A percentile compares a stretch with the other conserved stretches of the same genome.
These are phyloP conservation scores for Breviolum minutum DNA, from an alignment of 73 alveolate genomes.

Conservation along the genomic window DNA sequence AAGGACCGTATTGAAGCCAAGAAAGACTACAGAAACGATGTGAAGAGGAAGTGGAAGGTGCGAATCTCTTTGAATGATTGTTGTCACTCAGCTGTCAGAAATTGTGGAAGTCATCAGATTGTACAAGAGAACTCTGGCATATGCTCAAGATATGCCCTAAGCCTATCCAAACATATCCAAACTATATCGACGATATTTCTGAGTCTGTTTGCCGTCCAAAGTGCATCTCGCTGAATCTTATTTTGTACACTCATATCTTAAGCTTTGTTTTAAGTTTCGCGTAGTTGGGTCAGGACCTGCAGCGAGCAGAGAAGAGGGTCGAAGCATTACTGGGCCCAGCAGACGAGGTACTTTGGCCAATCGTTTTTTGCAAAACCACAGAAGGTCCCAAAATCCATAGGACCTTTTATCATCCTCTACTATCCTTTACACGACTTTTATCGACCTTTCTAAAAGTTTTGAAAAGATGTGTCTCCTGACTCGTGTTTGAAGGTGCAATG, in stretches of 20 bases:
- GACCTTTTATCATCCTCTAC: no score
- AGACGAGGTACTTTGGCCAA: not conserved
- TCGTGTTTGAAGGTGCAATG: constrained; percentile 29
- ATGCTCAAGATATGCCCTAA: not conserved
- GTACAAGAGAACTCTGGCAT: no score
- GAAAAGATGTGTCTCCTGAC: not conserved
- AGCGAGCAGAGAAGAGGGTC: constrained; percentile 89
- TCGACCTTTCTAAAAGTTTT: no score
- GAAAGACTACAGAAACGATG: constrained; percentile 80
- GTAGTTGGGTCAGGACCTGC: constrained; percentile 29
- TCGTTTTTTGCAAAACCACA: no score
- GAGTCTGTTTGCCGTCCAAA: no score
- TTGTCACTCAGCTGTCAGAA: no score
- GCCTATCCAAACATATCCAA: not conserved
- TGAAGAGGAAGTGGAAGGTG: constrained; percentile 82
- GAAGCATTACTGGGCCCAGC: constrained; percentile 93
- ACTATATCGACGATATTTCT: no score
- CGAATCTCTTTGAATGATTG: not conserved
- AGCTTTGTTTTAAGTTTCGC: not conserved
- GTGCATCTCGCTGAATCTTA: no score
- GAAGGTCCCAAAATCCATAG: no score
- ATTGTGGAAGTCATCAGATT: no score
- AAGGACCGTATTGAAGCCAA: constrained; percentile 73
- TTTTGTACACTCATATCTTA: no score
- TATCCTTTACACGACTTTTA: no score